Conservation (phyloP, 495 filamentous ascomycete genomes). For the Penicillium cinerascens region DNA sequence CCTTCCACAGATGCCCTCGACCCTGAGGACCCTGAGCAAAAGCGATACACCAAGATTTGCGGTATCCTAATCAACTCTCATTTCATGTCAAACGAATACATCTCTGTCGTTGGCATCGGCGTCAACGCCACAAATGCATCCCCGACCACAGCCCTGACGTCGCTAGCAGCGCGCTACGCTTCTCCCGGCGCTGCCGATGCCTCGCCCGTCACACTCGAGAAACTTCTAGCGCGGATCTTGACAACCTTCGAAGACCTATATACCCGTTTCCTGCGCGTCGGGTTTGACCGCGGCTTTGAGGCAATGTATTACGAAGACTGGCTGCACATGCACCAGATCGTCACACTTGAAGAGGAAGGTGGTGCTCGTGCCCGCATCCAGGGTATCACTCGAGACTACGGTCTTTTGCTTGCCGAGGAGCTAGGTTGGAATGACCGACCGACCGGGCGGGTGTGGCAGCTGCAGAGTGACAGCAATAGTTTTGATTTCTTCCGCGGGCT, state of each 20-base stretch:
- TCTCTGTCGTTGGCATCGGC: conserved; percentile 85
- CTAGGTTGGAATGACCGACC: conserved; percentile 63
- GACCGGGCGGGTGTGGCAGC: conserved; percentile 74
- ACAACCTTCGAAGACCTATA: conserved; percentile 78
- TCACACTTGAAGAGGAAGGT: conserved; percentile 81
- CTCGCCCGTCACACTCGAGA: conserved; percentile 67
- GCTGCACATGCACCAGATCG: conserved; percentile 87
- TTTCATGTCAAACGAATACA: conserved; percentile 73
- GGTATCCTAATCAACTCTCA: conserved; percentile 91
- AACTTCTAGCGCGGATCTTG: conserved; percentile 77
- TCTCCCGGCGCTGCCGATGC: conserved; percentile 19
- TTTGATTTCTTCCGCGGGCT: conserved; percentile 97
- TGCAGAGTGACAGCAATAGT: conserved; percentile 97
- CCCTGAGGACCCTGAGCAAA: conserved; percentile 56
- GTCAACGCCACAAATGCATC: conserved; percentile 82
- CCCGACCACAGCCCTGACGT: conserved; percentile 83
- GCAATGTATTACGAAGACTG: conserved; percentile 78
- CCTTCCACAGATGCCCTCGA: conserved; percentile 62
- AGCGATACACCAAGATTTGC: conserved; percentile 82
- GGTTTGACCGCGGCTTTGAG: conserved; percentile 72
- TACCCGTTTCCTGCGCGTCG: conserved; percentile 62
- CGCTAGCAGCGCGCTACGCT: conserved; percentile 50
- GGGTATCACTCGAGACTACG: conserved; percentile 87
- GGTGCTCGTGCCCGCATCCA: conserved; percentile 75
- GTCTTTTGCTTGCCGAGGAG: conserved; percentile 80